Conservation (phyloP, 345 rosid genomes). For the Aquilaria malaccensis region DNA sequence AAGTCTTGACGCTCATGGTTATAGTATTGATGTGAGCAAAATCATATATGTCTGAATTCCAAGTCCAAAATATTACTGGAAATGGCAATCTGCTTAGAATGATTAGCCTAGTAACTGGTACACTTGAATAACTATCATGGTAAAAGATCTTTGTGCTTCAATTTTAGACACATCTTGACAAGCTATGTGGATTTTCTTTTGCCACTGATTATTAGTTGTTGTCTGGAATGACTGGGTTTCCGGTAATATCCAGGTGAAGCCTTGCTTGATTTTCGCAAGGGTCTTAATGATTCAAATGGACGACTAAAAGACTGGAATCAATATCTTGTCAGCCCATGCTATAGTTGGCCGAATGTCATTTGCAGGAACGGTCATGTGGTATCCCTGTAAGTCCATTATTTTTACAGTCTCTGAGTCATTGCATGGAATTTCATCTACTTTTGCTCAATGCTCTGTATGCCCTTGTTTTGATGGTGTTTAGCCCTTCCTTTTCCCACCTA, state of each 20-base stretch:
- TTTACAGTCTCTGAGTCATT: conserved; percentile 1
- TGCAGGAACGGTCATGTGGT: conserved; percentile 64
- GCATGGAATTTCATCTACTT: too few species aligned
- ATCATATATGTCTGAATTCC: too few species aligned
- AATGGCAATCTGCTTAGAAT: too few species aligned
- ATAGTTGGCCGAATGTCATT: conserved; percentile 75
- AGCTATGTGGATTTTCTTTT: too few species aligned
- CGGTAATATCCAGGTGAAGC: conserved; percentile 52
- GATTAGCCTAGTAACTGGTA: too few species aligned
- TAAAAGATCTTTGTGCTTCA: too few species aligned
- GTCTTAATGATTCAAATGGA: conserved; percentile 48
- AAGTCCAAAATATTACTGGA: too few species aligned
- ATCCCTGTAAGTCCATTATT: conserved; percentile 51
- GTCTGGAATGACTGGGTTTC: conserved; percentile 6
- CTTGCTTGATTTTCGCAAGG: conserved; percentile 40
- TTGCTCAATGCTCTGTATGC: background rate
- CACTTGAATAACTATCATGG: too few species aligned
- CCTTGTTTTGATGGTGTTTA: conserved; percentile 4
- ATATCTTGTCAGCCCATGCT: conserved; percentile 74
- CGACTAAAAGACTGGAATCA: conserved; percentile 53
- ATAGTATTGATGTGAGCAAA: too few species aligned
- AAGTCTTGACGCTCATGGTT: too few species aligned
- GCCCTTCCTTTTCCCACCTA: conserved; percentile 1
- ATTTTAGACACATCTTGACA: too few species aligned
- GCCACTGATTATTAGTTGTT: too few species aligned